These are phyloP conservation scores for Pseudocercospora ulei DNA, from an alignment of 2,329 filamentous ascomycete species.

Conservation along the genomic window DNA sequence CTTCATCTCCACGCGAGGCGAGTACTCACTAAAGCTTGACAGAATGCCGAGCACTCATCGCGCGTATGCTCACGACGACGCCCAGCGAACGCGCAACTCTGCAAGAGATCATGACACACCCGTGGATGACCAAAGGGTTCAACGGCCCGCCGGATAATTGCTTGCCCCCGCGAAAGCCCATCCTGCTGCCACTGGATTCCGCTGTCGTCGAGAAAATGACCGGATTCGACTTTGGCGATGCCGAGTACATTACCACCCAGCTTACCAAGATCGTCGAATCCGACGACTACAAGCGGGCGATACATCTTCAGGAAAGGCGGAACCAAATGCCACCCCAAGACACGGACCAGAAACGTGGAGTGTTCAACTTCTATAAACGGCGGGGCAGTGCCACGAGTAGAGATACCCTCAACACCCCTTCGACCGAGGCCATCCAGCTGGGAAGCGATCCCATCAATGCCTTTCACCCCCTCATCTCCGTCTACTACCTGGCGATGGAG, in stretches of 20 bases:
- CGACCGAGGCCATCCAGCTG: constrained; percentile 70
- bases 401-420: constrained; percentile 76
- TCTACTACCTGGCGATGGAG: constrained; percentile 93
- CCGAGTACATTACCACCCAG: constrained; percentile 72
- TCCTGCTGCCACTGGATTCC: constrained; percentile 73
- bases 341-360: constrained; percentile 79
- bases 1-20: neutral
- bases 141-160: constrained; percentile 79
- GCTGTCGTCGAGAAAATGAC: constrained; percentile 89
- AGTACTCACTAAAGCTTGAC: constrained; percentile 11
- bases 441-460: constrained; percentile 85
- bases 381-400: constrained; percentile 80
- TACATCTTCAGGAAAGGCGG: constrained; percentile 61
- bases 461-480: constrained; percentile 80
- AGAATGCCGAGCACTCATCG: constrained; percentile 92
- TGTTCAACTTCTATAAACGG: constrained; percentile 96
- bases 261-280: constrained; percentile 81
- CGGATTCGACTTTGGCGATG: constrained; percentile 89
- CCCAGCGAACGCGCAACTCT: constrained; percentile 77
- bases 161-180: constrained; percentile 68
- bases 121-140: constrained; percentile 93
- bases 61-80: constrained; percentile 91
- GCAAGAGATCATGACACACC: constrained; percentile 84
- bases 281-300: constrained; percentile 80
- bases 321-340: constrained; percentile 50